Conservation (phyloP, 83 land plant genomes). For the Picea abies region DNA sequence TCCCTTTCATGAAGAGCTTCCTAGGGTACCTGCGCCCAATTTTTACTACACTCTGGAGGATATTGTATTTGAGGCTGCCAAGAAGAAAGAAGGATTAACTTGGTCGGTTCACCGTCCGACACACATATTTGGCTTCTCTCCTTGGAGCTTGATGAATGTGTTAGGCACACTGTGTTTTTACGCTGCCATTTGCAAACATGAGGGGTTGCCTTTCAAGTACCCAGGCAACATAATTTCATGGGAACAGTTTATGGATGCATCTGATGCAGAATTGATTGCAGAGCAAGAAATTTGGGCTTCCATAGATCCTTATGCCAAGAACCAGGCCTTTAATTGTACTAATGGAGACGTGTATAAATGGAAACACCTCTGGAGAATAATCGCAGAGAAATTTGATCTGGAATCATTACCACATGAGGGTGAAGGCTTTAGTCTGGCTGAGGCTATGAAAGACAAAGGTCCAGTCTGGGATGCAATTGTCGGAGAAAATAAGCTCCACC, state of each 20-base stretch:
- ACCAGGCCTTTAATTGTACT: conserved; percentile 69
- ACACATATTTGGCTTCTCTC: conserved; percentile 44
- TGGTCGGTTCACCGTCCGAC: conserved; percentile 53
- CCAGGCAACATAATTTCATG: conserved; percentile 40
- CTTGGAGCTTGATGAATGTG: conserved; percentile 38
- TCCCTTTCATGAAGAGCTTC: conserved; percentile 53
- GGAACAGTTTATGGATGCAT: conserved; percentile 43
- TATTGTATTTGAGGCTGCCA: conserved; percentile 33
- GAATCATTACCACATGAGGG: conserved; percentile 24
- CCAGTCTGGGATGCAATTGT: conserved; percentile 61
- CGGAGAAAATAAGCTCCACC: conserved; percentile 31
- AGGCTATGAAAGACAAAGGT: conserved; percentile 47
- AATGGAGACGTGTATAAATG: conserved; percentile 83
- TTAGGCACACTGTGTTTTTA: conserved; percentile 48
- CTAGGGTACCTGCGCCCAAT: conserved; percentile 41
- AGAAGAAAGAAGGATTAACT: conserved; percentile 30
- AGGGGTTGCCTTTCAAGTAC: conserved; percentile 39
- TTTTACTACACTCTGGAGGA: conserved; percentile 67
- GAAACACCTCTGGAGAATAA: conserved; percentile 63
- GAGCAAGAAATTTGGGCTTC: conserved; percentile 86
- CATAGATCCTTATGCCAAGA: conserved; percentile 50
- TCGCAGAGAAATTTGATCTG: conserved; percentile 67
- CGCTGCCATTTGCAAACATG: no score
- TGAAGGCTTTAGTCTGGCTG: conserved; percentile 25
- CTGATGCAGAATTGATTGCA: conserved; percentile 56